These are phyloP conservation scores for Ostreobium quekettii DNA, from an alignment of 139 green algal species.

Conservation along the genomic window DNA sequence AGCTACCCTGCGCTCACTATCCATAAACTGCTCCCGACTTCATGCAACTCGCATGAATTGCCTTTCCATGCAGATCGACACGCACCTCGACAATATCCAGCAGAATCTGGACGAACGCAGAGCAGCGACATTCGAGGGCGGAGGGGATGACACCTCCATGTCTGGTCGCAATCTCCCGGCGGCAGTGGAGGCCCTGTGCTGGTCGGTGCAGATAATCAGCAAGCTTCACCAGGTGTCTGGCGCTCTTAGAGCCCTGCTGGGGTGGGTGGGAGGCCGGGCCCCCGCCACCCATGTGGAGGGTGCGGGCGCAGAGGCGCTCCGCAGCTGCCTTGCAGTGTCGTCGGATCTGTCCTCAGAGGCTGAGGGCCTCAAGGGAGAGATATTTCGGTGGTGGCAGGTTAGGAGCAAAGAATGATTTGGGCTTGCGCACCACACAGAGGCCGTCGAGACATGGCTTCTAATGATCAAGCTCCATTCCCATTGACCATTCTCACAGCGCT, in stretches of 20 bases:
- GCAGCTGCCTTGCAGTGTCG: conserved; percentile 33
- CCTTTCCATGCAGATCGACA: conserved; percentile 2
- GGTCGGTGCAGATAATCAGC: neutral
- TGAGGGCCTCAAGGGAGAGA: conserved; percentile 29
- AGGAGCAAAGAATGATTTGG: neutral
- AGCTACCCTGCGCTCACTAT: no score
- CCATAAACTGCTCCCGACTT: no score
- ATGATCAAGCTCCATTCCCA: no score
- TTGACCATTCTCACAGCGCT: no score
- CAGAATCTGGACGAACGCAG: conserved; percentile 1
- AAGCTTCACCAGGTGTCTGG: neutral
- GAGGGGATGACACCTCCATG: neutral
- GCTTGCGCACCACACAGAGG: no score
- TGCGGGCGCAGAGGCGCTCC: conserved; percentile 17
- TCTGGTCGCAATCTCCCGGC: neutral
- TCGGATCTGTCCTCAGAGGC: conserved; percentile 35
- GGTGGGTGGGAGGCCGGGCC: conserved; percentile 1
- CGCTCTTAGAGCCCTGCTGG: neutral
- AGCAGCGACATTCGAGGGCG: neutral
- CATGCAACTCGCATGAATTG: no score
- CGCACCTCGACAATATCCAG: conserved; percentile 1
- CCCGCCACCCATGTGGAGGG: no score
- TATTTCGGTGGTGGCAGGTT: conserved; percentile 36
- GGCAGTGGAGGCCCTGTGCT: conserved; percentile 1
- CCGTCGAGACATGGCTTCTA: no score